Percentiles rank a stretch among this genome's conserved stretches.
These are phyloP conservation scores for Syzygium aqueum DNA, from an alignment of 345 rosid genomes.

Conservation along the genomic window DNA sequence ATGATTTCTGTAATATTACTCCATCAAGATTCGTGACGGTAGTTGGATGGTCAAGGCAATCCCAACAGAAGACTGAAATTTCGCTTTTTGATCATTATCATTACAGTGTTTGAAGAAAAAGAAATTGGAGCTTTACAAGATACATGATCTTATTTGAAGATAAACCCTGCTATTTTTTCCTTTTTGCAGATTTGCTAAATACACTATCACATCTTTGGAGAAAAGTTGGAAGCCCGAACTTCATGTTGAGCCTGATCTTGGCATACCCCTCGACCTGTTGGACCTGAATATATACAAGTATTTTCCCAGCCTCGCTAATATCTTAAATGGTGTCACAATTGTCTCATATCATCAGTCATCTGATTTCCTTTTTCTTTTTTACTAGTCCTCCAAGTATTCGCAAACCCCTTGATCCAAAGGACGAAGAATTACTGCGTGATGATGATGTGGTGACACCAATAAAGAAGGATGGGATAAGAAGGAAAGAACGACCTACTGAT, in stretches of 20 bases:
- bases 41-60: background rate
- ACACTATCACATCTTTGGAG: slow-evolving; percentile 84
- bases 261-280: slow-evolving; percentile 94
- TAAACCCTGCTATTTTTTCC: background rate
- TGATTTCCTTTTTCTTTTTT: slow-evolving; percentile 7
- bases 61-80: background rate
- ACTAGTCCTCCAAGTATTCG: slow-evolving; percentile 60
- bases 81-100: background rate
- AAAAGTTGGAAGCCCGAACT: slow-evolving; percentile 84
- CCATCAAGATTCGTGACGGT: background rate
- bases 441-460: slow-evolving; percentile 71
- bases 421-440: slow-evolving; percentile 80
- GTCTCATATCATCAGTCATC: background rate
- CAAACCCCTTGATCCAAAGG: slow-evolving; percentile 77
- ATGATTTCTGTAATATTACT: background rate
- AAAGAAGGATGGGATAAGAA: slow-evolving; percentile 79
- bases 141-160: background rate
- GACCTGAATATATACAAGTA: slow-evolving; percentile 97
- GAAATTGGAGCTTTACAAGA: background rate
- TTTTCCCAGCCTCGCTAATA: slow-evolving; percentile 1
- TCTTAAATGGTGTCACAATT: background rate
- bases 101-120: background rate
- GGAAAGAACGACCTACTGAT: slow-evolving; percentile 91
- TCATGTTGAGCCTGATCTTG: slow-evolving; percentile 94
- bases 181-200: slow-evolving; percentile 66